Percentiles rank a stretch among this genome's conserved stretches.
These are phyloP conservation scores for Colletotrichum liriopes DNA, from an alignment of 2,329 filamentous ascomycete species.

Conservation along the genomic window DNA sequence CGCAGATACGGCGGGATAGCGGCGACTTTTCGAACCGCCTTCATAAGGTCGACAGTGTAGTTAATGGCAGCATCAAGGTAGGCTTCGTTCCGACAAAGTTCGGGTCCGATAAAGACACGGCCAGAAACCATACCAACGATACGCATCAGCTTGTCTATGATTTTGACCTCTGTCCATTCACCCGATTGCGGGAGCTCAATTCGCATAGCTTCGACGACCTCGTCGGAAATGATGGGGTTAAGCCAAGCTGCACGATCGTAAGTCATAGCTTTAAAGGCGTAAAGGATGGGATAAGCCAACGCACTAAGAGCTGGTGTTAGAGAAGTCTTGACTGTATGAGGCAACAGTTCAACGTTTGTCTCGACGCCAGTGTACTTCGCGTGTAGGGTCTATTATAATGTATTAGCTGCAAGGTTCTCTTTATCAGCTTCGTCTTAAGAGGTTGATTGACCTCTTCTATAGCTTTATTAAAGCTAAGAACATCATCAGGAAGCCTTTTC, in stretches of 20 bases:
- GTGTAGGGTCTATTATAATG: constrained; percentile 47
- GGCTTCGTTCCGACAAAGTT: constrained; percentile 60
- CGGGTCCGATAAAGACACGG: constrained; percentile 63
- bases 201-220: constrained; percentile 54
- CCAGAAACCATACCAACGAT: constrained; percentile 64
- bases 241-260: constrained; percentile 47
- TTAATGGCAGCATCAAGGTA: constrained; percentile 65
- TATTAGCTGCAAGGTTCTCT: not conserved
- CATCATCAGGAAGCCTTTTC: constrained; percentile 51
- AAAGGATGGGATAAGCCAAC: not conserved
- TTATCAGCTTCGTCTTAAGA: not conserved
- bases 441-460: constrained; percentile 44
- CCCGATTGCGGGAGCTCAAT: constrained; percentile 54
- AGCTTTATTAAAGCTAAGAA: constrained; percentile 50
- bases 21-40: constrained; percentile 49
- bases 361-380: constrained; percentile 53
- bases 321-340: constrained; percentile 49
- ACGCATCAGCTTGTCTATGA: constrained; percentile 58
- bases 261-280: not conserved
- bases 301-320: constrained; percentile 54
- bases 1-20: constrained; percentile 52
- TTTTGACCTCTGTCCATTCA: constrained; percentile 60
- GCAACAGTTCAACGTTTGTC: constrained; percentile 45
- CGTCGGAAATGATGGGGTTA: constrained; percentile 56
- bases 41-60: constrained; percentile 61